Percentiles rank a stretch among this genome's conserved stretches.
These are phyloP conservation scores for Solanum clarkiae DNA, from an alignment of 257 asterid genomes.

Conservation along the genomic window DNA sequence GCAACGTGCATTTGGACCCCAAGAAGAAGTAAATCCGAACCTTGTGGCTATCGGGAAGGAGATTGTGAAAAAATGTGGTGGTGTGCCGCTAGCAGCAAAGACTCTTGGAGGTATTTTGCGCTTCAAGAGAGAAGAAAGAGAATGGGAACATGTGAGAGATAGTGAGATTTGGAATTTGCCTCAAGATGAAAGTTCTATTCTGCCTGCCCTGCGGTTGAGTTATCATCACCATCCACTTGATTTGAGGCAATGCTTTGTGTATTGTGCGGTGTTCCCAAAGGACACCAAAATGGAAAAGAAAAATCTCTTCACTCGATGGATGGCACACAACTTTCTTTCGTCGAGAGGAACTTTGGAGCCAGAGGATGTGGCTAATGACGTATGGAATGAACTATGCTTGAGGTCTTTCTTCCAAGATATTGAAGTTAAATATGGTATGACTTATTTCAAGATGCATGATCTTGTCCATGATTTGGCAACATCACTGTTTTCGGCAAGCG, in stretches of 20 bases:
- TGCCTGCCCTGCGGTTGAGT: not conserved
- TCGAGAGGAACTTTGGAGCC: not conserved
- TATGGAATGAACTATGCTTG: conserved; percentile 5
- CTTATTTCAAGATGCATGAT: conserved; percentile 10
- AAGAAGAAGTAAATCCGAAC: not conserved
- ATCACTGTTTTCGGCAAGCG: not conserved
- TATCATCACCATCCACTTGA: not conserved
- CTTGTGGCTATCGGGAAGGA: conserved; percentile 9
- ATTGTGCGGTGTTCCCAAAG: conserved; percentile 13
- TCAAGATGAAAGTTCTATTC: not conserved
- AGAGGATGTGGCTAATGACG: not conserved
- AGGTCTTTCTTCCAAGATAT: conserved; percentile 13
- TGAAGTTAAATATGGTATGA: not conserved
- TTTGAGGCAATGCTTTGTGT: conserved; percentile 11
- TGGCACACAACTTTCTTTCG: conserved; percentile 2
- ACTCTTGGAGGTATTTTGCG: conserved; percentile 14
- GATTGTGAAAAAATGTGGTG: conserved; percentile 12
- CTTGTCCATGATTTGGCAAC: conserved; percentile 12
- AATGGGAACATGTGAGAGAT: not conserved
- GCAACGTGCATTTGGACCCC: not conserved
- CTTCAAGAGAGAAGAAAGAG: not conserved
- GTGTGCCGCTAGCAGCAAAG: conserved; percentile 18
- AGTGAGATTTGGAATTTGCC: not conserved
- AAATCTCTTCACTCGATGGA: not conserved
- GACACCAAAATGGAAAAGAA: not conserved